A percentile compares a stretch with the other conserved stretches of the same genome.
These are phyloP conservation scores for Hypoxylon perforatum DNA, from an alignment of 495 filamentous ascomycete genomes.

Conservation along the genomic window DNA sequence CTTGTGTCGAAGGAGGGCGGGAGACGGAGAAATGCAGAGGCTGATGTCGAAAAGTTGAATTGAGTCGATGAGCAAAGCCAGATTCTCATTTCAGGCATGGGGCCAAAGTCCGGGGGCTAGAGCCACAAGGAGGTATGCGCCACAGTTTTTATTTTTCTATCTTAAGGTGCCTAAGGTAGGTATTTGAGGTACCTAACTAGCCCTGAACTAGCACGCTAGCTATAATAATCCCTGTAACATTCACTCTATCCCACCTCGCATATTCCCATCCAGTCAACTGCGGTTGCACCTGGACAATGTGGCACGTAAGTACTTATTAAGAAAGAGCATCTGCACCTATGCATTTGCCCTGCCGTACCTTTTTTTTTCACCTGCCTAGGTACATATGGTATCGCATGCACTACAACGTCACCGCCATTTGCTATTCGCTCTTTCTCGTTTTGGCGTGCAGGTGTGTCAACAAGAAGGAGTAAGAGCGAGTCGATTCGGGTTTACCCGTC, in stretches of 20 bases:
- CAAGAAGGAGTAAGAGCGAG: conserved; percentile 27
- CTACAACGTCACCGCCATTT: conserved; percentile 40
- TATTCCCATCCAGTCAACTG: too few species aligned
- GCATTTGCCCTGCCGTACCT: conserved; percentile 1
- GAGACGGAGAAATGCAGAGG: conserved; percentile 45
- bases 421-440: conserved; percentile 23
- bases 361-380: conserved; percentile 2
- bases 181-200: too few species aligned
- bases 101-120: conserved; percentile 38
- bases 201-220: too few species aligned
- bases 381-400: conserved; percentile 15
- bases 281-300: neutral
- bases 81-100: conserved; percentile 46
- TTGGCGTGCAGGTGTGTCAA: conserved; percentile 24
- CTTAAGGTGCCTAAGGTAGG: too few species aligned
- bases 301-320: neutral
- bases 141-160: conserved; percentile 24
- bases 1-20: conserved; percentile 34
- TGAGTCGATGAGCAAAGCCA: conserved; percentile 47
- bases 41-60: conserved; percentile 45
- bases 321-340: neutral
- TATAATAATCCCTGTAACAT: neutral
- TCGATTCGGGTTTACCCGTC: conserved; percentile 29
- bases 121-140: conserved; percentile 30
- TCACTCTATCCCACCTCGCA: too few species aligned